Conservation (phyloP, 2,329 filamentous ascomycete species). For the Chrysoporthe deuterocubensis region DNA sequence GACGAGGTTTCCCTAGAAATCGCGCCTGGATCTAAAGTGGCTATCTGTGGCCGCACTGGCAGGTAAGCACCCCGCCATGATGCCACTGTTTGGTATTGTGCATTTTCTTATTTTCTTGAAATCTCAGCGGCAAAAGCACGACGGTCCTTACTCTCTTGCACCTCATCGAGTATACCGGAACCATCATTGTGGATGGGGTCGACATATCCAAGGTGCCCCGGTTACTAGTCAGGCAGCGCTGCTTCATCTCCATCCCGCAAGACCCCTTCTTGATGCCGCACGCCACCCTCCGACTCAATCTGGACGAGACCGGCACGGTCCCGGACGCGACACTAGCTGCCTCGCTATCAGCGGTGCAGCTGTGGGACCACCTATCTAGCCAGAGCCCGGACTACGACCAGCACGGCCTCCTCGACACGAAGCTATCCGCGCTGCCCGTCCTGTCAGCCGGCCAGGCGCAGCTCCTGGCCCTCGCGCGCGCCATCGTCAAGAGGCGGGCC, state of each 20-base stretch:
- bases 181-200: conserved; percentile 52
- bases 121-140: conserved; percentile 43
- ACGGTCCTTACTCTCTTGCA: conserved; percentile 52
- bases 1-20: conserved; percentile 35
- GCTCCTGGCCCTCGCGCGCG: conserved; percentile 47
- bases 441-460: conserved; percentile 47
- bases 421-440: conserved; percentile 25
- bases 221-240: conserved; percentile 48
- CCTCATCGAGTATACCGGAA: conserved; percentile 47
- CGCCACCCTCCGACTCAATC: conserved; percentile 51
- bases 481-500: conserved; percentile 40
- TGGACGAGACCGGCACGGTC: conserved; percentile 45
- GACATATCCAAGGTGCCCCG: conserved; percentile 49
- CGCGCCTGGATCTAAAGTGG: conserved; percentile 50
- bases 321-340: conserved; percentile 44
- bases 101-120: conserved; percentile 27
- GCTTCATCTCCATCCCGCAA: conserved; percentile 47
- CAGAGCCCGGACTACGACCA: conserved; percentile 24
- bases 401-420: conserved; percentile 37
- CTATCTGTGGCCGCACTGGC: conserved; percentile 58
- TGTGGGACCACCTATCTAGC: conserved; percentile 28
- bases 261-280: conserved; percentile 47
- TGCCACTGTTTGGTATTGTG: neutral
- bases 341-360: conserved; percentile 43
- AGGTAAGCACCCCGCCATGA: conserved; percentile 38